Evolutionary conservation across 1,139 yeast genomes (phyloP).

Genomic region (Geotrichum candidum): DNA sequence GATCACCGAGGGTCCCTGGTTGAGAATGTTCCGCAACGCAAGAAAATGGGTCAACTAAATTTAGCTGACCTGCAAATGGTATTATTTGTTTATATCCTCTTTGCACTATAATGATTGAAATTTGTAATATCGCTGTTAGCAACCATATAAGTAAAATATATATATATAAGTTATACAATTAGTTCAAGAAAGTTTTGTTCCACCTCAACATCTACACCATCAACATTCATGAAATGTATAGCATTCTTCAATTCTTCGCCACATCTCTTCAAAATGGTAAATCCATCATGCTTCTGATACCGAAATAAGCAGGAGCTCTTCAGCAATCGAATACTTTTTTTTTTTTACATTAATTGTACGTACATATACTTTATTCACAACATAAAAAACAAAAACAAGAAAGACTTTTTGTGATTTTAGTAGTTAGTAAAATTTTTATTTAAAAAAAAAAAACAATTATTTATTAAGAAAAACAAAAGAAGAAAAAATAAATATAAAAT

Average conservation of each 20-base stretch:
- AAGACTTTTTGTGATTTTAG: too few species aligned
- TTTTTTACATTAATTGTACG: too few species aligned
- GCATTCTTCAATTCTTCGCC: too few species aligned
- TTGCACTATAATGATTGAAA: neutral
- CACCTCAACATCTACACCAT: neutral
- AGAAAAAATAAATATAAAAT: neutral
- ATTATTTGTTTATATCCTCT: neutral
- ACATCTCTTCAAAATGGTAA: too few species aligned
- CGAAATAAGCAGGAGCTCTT: too few species aligned
- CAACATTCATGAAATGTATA: too few species aligned
- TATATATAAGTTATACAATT: neutral
- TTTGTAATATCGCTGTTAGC: neutral
- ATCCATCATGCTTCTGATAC: too few species aligned
- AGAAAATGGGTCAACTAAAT: slow-evolving; percentile 79
- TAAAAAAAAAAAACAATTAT: too few species aligned
- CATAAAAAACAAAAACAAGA: too few species aligned
- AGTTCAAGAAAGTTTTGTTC: neutral
- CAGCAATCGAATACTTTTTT: too few species aligned
- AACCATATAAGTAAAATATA: neutral
- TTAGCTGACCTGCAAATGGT: neutral
- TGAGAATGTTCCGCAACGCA: slow-evolving; percentile 85
- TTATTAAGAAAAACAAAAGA: neutral
- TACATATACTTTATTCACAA: too few species aligned
- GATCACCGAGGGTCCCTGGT: slow-evolving; percentile 73
- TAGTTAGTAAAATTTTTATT: too few species aligned